Base-by-base conservation (phyloP, 129 eudicot genomes). In the Flaveria bidentis region DNA sequence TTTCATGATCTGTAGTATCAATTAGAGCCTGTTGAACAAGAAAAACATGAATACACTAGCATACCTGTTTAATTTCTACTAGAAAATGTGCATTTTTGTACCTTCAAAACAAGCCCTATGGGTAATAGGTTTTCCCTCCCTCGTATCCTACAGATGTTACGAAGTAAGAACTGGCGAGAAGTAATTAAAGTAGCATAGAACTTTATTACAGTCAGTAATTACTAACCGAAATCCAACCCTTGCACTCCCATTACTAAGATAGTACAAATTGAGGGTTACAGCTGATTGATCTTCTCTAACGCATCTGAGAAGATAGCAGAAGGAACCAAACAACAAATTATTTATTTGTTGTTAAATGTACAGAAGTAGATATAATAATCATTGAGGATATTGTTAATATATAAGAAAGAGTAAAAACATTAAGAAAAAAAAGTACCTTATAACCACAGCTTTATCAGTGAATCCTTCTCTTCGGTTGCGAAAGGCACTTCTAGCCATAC, bases 181-280 rank as follows among this genome's bases (percentile, higher is more conserved):
- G 11, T 25, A 67, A 47, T 36, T 8, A 55, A 17, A 36, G n/a
- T 22, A 62, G 20, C 26, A 30, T 44, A 53, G 6, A 55, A 45
- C 51, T 46, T 74, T 30, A 58, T 23, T n/a, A 36, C 23, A 57
- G 41, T 4, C 41, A 36, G 41, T 36, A 36, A 55, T 17, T 25
- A 64, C 90, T 88, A 84, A 94, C 98, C 98, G 89, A 85, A 91
- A 94, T 62, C 98, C 98, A 47, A 94, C 91, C 66, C 97, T 87
- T 74, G 98, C 98, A 79, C 98, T 94, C 72, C 98, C 98, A 78
- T 87, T 94, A 69, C 68, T 87, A 30, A 94, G 89, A 74, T 94
- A 94, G 80, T 94, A 91, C 15, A 91, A 57, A 67, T 91, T 91
- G 20, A 91, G 67, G n/a, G 98, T 78, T 51, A 94, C 95, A 13